These are phyloP conservation scores for Myxozyma monticola DNA, from an alignment of 805 yeast species.

Conservation along the genomic window DNA sequence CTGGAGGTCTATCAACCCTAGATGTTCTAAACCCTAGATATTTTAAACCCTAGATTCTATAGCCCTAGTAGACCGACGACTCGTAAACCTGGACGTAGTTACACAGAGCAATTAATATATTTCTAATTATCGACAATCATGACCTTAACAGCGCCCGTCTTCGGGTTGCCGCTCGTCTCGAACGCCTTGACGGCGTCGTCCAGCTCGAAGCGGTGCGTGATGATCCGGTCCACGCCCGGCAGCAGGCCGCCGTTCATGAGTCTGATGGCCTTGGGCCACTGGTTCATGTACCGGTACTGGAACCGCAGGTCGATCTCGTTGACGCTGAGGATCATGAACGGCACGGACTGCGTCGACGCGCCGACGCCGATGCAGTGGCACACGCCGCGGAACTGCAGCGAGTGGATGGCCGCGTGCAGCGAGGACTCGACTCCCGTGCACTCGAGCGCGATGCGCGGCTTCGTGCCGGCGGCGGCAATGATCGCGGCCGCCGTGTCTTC, in stretches of 20 bases:
- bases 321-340: slow-evolving; percentile 55
- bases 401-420: slow-evolving; percentile 49
- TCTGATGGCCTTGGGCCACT: slow-evolving; percentile 59
- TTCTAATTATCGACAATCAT: slow-evolving; percentile 44
- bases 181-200: slow-evolving; percentile 53
- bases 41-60: too few relatives aligned
- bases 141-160: slow-evolving; percentile 50
- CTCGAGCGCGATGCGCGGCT: slow-evolving; percentile 50
- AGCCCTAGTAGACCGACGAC: too few relatives aligned
- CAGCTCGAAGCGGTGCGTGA: slow-evolving; percentile 51
- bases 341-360: slow-evolving; percentile 48
- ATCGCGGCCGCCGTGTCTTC: slow-evolving; percentile 36
- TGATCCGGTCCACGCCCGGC: slow-evolving; percentile 46
- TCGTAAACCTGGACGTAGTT: too few relatives aligned
- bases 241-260: slow-evolving; percentile 48
- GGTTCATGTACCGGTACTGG: slow-evolving; percentile 55
- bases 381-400: slow-evolving; percentile 50
- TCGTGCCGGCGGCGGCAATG: slow-evolving; percentile 42
- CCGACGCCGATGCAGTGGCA: slow-evolving; percentile 57
- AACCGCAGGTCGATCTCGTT: slow-evolving; percentile 54
- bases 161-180: slow-evolving; percentile 44
- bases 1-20: too few relatives aligned
- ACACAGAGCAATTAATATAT: too few relatives aligned
- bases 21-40: too few relatives aligned
- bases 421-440: slow-evolving; percentile 56